These are phyloP conservation scores for Cephaloascus fragrans DNA, from an alignment of 805 yeast species.

Conservation along the genomic window DNA sequence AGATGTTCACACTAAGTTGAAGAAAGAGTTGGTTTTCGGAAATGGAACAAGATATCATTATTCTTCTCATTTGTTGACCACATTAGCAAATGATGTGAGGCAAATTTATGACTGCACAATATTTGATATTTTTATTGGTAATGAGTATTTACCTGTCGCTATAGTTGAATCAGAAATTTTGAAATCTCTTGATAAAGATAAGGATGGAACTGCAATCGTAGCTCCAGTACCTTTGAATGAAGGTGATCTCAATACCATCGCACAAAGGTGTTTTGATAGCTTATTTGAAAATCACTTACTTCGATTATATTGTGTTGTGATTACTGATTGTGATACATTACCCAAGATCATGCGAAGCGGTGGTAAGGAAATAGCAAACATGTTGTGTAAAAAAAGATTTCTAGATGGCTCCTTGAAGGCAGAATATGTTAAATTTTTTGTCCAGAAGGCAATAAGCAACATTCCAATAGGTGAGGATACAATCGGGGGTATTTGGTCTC, in stretches of 20 bases:
- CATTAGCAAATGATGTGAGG: constrained; percentile 72
- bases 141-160: constrained; percentile 76
- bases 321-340: constrained; percentile 69
- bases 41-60: constrained; percentile 58
- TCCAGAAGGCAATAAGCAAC: constrained; percentile 50
- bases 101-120: constrained; percentile 85
- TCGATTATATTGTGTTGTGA: constrained; percentile 70
- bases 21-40: constrained; percentile 20
- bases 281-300: constrained; percentile 49
- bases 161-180: constrained; percentile 63
- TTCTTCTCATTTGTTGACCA: constrained; percentile 77
- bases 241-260: constrained; percentile 30
- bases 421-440: constrained; percentile 71
- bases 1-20: constrained; percentile 16
- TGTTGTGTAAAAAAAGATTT: constrained; percentile 69
- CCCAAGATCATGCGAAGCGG: constrained; percentile 83
- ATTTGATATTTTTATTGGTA: constrained; percentile 72
- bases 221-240: constrained; percentile 33
- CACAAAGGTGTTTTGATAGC: constrained; percentile 32
- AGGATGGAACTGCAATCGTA: constrained; percentile 16
- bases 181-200: constrained; percentile 21
- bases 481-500: constrained; percentile 79
- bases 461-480: constrained; percentile 70
- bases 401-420: constrained; percentile 73
- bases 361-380: constrained; percentile 86